phyloP scores from a whole-genome alignment of 768 basidiomycete genomes.

The Kwoniella europaea region DNA sequence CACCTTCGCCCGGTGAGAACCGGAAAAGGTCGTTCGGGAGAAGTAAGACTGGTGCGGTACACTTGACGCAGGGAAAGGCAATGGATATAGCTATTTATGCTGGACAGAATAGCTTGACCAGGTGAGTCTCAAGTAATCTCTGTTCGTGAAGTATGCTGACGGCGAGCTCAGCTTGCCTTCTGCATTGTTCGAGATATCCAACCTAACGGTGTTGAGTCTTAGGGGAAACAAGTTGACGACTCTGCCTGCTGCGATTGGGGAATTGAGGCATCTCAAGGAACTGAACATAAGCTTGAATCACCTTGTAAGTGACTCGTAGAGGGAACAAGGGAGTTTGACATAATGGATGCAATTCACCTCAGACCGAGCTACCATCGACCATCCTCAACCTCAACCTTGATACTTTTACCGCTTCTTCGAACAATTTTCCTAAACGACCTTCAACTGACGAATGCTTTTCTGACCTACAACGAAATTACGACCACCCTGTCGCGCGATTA shows the following conservation, averaged over 20 bases:
- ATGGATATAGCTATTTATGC: constrained; percentile 25
- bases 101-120: constrained; percentile 33
- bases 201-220: constrained; percentile 48
- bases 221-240: constrained; percentile 46
- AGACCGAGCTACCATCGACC: constrained; percentile 50
- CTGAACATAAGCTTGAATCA: constrained; percentile 54
- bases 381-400: constrained; percentile 48
- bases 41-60: constrained; percentile 34
- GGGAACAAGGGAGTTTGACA: no score
- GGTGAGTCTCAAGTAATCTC: constrained; percentile 15
- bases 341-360: neutral
- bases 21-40: constrained; percentile 27
- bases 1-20: neutral
- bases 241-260: constrained; percentile 53
- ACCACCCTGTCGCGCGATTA: constrained; percentile 34
- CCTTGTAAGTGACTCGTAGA: constrained; percentile 32
- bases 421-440: constrained; percentile 27
- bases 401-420: constrained; percentile 36
- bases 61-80: constrained; percentile 9
- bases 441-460: constrained; percentile 10
- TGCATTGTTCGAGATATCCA: constrained; percentile 52
- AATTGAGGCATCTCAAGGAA: constrained; percentile 47
- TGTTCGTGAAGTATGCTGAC: neutral
- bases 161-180: constrained; percentile 44
- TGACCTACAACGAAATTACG: constrained; percentile 26